Evolutionary conservation across 257 asterid genomes (phyloP).

Genomic region (Salvia rosmarinus): DNA sequence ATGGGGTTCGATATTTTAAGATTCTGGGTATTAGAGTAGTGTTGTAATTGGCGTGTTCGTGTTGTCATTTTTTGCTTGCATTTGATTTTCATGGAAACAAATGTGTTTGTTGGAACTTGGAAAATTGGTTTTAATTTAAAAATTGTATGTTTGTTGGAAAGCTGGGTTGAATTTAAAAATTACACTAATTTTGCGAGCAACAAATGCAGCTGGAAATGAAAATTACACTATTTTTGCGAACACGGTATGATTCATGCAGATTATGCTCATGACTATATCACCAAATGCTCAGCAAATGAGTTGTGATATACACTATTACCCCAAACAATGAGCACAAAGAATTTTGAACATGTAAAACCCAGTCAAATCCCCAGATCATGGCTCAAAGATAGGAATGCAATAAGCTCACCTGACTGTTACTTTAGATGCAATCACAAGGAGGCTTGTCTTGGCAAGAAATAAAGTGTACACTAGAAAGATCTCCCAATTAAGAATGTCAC

Average conservation of each 20-base stretch:
- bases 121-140: background rate
- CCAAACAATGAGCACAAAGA: background rate
- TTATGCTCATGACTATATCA: background rate
- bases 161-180: background rate
- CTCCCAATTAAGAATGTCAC: background rate
- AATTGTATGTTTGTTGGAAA: background rate
- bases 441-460: background rate
- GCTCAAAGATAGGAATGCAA: no score
- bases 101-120: background rate
- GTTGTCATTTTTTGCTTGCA: conserved; percentile 12
- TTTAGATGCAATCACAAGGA: background rate
- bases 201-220: background rate
- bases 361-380: background rate
- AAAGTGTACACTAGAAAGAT: background rate
- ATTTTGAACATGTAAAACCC: background rate
- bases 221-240: background rate
- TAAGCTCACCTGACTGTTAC: background rate
- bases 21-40: background rate
- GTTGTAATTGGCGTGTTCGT: background rate
- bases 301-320: background rate
- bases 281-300: background rate
- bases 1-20: conserved; percentile 6
- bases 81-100: conserved; percentile 22
- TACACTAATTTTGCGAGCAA: background rate
- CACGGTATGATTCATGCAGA: background rate